Evolutionary conservation across 192 early-diverging fungal genomes (phyloP).

Genomic region (Coemansia brasiliensis): DNA sequence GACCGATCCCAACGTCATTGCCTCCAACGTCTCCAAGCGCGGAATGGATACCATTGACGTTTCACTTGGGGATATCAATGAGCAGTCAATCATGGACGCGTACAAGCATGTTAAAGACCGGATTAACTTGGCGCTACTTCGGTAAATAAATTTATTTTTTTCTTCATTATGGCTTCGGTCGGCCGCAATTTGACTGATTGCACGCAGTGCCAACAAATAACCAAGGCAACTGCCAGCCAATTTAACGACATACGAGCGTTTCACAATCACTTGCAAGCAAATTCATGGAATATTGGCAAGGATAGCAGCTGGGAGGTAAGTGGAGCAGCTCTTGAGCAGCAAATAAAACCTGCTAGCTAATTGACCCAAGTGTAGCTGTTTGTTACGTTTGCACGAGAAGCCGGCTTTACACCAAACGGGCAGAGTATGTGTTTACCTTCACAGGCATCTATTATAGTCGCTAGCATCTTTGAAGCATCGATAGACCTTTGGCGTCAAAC

Average conservation of each 20-base stretch:
- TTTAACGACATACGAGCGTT: conserved; percentile 16
- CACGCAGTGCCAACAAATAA: conserved; percentile 28
- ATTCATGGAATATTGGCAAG: conserved; percentile 19
- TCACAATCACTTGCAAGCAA: conserved; percentile 8
- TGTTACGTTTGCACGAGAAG: conserved; percentile 9
- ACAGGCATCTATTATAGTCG: neutral
- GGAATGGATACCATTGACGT: conserved; percentile 70
- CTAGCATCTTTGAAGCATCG: neutral
- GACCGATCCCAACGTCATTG: conserved; percentile 74
- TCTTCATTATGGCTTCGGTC: too few species aligned
- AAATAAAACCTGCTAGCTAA: neutral
- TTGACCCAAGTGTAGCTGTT: conserved; percentile 5
- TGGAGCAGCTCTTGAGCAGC: too few species aligned
- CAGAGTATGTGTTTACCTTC: neutral
- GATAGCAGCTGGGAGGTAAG: conserved; percentile 38
- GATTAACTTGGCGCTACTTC: conserved; percentile 64
- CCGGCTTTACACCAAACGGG: conserved; percentile 10
- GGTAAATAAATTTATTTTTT: conserved; percentile 30
- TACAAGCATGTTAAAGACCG: conserved; percentile 78
- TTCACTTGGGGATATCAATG: conserved; percentile 61
- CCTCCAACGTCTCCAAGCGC: conserved; percentile 74
- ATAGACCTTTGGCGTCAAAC: conserved; percentile 1
- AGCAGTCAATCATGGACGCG: conserved; percentile 73
- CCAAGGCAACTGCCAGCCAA: conserved; percentile 4
- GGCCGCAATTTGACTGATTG: conserved; percentile 22